These are phyloP conservation scores for Xerocomus amazonicus DNA, from an alignment of 1,284 basidiomycete genomes.

Conservation along the genomic window DNA sequence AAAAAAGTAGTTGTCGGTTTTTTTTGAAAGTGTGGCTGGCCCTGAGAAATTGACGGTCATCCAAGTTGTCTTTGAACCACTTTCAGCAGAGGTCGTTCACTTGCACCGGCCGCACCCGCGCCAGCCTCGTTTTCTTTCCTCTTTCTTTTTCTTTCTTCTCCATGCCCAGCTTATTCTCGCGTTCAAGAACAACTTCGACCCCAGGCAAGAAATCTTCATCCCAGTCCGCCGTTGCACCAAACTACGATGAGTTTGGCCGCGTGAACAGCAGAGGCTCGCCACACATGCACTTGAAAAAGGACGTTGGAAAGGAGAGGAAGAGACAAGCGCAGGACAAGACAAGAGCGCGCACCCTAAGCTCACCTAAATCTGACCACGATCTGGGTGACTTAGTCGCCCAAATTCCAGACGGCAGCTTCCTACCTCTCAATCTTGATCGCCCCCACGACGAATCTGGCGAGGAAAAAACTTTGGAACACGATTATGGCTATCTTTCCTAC, in stretches of 20 bases:
- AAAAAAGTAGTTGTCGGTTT: too few species aligned
- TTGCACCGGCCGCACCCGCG: conserved; percentile 9
- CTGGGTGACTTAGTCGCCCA: conserved; percentile 35
- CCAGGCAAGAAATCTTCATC: conserved; percentile 38
- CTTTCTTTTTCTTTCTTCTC: conserved; percentile 23
- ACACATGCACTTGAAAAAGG: conserved; percentile 25
- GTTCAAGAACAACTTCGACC: conserved; percentile 50
- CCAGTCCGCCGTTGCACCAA: conserved; percentile 17
- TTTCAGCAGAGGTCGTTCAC: conserved; percentile 17
- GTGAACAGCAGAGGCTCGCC: conserved; percentile 43
- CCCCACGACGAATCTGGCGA: conserved; percentile 38
- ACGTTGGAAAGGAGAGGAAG: conserved; percentile 56
- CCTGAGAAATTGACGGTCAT: conserved; percentile 24
- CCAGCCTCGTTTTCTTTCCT: conserved; percentile 2
- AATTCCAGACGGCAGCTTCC: conserved; percentile 62
- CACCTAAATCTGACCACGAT: conserved; percentile 32
- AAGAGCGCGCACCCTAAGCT: conserved; percentile 38
- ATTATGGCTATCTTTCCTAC: conserved; percentile 73
- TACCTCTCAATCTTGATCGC: conserved; percentile 54
- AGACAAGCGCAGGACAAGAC: conserved; percentile 44
- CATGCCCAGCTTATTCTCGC: conserved; percentile 59
- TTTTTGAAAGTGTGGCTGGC: background rate
- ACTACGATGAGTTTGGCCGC: conserved; percentile 65
- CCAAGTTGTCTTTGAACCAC: conserved; percentile 5
- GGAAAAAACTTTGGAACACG: conserved; percentile 36